These are phyloP conservation scores for Auriculariales sp. DNA, from an alignment of 768 basidiomycete genomes.

Conservation along the genomic window DNA sequence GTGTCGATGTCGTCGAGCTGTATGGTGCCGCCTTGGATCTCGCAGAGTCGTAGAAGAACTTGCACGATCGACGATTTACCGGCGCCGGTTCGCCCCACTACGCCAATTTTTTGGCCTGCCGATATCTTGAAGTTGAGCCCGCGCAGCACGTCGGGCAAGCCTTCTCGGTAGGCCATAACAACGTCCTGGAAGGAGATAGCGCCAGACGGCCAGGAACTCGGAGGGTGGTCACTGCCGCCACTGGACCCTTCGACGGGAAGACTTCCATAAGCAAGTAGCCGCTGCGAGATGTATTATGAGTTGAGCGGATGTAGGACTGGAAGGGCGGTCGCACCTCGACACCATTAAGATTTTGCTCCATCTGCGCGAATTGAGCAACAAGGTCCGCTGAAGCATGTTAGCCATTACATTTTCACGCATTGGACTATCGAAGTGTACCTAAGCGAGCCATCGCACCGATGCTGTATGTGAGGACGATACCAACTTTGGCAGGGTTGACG, in stretches of 20 bases:
- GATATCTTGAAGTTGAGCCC: slow-evolving; percentile 40
- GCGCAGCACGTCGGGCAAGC: slow-evolving; percentile 50
- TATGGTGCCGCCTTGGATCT: background rate
- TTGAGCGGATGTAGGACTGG: background rate
- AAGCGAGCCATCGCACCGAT: slow-evolving; percentile 10
- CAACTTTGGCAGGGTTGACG: slow-evolving; percentile 45
- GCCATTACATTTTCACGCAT: no score
- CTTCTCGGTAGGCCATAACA: slow-evolving; percentile 40
- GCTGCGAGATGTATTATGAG: slow-evolving; percentile 7
- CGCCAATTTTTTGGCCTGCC: slow-evolving; percentile 50
- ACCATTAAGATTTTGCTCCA: slow-evolving; percentile 60
- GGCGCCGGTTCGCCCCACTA: slow-evolving; percentile 38
- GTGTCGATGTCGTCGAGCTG: slow-evolving; percentile 38
- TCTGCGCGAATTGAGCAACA: slow-evolving; percentile 40
- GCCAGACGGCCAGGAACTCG: slow-evolving; percentile 40
- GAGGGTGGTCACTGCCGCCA: slow-evolving; percentile 28
- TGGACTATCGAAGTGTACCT: background rate
- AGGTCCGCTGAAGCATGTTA: slow-evolving; percentile 28
- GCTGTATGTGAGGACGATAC: slow-evolving; percentile 45
- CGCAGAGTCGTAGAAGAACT: background rate
- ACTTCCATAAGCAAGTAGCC: slow-evolving; percentile 52
- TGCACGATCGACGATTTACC: slow-evolving; percentile 3
- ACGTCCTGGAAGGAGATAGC: slow-evolving; percentile 41
- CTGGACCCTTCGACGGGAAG: slow-evolving; percentile 39
- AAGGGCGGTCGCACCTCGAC: slow-evolving; percentile 25